Percentiles rank a stretch among this genome's conserved stretches.
Conservation (phyloP, 2,329 filamentous ascomycete genomes). For the Fusarium liriodendri region DNA sequence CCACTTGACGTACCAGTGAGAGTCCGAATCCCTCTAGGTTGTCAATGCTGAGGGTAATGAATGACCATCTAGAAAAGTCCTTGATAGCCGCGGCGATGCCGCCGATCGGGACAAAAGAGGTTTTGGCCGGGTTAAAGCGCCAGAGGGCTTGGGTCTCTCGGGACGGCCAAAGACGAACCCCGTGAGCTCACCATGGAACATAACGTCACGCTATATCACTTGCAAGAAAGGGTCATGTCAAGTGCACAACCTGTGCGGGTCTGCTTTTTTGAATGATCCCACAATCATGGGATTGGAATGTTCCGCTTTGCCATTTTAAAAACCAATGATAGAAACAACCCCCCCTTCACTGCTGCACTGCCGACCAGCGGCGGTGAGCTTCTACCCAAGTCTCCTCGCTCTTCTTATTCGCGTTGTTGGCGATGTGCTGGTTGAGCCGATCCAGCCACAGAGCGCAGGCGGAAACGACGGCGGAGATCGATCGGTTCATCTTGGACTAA, state of each 20-base stretch:
- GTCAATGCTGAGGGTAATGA: no score
- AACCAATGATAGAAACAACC: background rate
- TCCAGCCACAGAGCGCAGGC: background rate
- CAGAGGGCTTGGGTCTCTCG: no score
- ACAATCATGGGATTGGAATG: background rate
- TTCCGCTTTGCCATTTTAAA: background rate
- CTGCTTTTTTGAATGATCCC: background rate
- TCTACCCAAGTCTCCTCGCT: background rate
- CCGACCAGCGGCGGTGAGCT: background rate
- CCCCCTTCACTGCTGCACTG: background rate
- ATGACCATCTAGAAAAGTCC: no score
- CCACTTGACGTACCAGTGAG: no score
- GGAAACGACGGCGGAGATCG: background rate
- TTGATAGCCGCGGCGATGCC: no score
- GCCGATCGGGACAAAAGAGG: no score
- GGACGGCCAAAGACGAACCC: background rate
- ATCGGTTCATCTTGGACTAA: background rate
- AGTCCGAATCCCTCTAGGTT: no score
- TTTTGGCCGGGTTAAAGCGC: no score
- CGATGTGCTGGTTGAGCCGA: background rate
- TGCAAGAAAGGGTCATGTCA: background rate
- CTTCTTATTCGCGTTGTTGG: background rate
- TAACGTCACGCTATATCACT: background rate
- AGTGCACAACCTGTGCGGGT: background rate
- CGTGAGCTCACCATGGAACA: background rate